A percentile compares a stretch with the other conserved stretches of the same genome.
Conservation (phyloP, 1,284 basidiomycete genomes). For the Pyrrhoderma lamaoense region DNA sequence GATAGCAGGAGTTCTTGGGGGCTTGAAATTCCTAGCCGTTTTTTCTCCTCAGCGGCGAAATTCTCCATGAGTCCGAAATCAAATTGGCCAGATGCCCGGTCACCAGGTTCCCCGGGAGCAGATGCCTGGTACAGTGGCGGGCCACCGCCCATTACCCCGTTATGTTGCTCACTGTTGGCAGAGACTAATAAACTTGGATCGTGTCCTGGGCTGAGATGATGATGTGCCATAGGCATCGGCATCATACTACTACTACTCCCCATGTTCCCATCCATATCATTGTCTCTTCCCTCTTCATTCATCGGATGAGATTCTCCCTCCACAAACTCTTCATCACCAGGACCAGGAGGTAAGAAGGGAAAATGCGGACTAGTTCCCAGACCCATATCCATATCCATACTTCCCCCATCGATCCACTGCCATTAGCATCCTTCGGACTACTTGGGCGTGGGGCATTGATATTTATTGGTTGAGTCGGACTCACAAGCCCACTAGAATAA, state of each 20-base stretch:
- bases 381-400: background rate
- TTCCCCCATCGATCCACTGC: too few species aligned
- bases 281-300: background rate
- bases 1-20: slow-evolving; percentile 24
- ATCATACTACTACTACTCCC: background rate
- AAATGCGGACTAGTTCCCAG: slow-evolving; percentile 1
- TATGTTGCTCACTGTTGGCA: background rate
- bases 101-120: slow-evolving; percentile 1
- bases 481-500: background rate
- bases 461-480: background rate
- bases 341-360: slow-evolving; percentile 6
- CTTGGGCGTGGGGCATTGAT: background rate
- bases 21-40: slow-evolving; percentile 43
- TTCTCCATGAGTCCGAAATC: slow-evolving; percentile 78
- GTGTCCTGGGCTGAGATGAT: slow-evolving; percentile 17
- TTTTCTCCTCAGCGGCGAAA: slow-evolving; percentile 70
- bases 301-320: background rate
- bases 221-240: slow-evolving; percentile 5
- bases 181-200: slow-evolving; percentile 19
- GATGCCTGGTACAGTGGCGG: slow-evolving; percentile 56
- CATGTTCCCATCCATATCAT: background rate
- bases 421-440: background rate
- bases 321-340: background rate
- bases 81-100: slow-evolving; percentile 44
- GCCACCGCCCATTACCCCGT: slow-evolving; percentile 21